A percentile compares a stretch with the other conserved stretches of the same genome.
phyloP scores from a whole-genome alignment of 2,329 filamentous ascomycete genomes.

The Trichoderma sp. region DNA sequence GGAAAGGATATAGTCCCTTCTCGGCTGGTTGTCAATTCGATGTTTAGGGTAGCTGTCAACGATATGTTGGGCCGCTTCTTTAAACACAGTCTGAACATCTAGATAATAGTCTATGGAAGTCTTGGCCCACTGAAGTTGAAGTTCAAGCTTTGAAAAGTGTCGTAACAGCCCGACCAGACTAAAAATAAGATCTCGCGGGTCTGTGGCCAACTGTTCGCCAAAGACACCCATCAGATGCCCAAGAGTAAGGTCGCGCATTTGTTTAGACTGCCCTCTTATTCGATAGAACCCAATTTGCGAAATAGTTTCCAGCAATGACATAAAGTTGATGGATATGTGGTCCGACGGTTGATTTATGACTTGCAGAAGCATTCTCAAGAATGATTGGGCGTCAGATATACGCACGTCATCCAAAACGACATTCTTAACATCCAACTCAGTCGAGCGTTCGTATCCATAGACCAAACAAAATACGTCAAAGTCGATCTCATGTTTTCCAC shows the following conservation, averaged over 20 bases:
- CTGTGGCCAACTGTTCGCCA: background rate
- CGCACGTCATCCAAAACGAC: background rate
- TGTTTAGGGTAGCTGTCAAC: background rate
- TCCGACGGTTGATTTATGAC: accelerated
- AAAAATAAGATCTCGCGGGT: background rate
- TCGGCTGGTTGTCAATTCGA: background rate
- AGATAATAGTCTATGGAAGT: background rate
- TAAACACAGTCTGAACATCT: background rate
- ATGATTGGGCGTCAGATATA: background rate
- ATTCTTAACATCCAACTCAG: background rate
- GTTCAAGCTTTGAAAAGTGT: background rate
- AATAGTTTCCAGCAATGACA: background rate
- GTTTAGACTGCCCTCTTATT: background rate
- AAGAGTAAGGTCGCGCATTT: background rate
- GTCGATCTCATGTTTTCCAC: background rate
- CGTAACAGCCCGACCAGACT: background rate
- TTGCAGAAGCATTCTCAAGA: background rate
- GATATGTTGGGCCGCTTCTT: background rate
- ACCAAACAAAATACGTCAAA: background rate
- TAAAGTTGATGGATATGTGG: background rate
- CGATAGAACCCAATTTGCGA: background rate
- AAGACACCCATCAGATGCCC: background rate
- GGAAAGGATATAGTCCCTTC: background rate
- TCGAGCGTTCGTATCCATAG: background rate
- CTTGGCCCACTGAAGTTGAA: background rate